Evolutionary conservation across 2,329 filamentous ascomycete species (phyloP).

Genomic region (Fusarium odoratissimum): DNA sequence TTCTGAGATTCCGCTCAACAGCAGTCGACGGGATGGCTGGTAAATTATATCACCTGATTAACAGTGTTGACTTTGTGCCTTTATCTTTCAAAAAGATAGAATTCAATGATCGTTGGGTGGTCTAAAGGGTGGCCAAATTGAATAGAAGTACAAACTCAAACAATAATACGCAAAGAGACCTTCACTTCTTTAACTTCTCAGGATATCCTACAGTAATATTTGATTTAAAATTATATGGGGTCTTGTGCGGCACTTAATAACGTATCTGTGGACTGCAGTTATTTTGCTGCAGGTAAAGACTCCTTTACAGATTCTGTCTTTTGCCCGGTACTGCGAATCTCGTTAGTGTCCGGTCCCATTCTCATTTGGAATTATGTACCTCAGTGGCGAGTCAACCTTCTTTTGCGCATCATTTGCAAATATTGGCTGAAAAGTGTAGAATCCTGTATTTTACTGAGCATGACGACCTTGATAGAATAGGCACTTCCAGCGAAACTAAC

Average conservation of each 20-base stretch:
- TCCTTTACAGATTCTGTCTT: constrained; percentile 25
- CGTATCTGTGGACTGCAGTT: not conserved
- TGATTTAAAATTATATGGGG: not conserved
- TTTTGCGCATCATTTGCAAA: constrained; percentile 43
- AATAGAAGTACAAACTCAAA: not conserved
- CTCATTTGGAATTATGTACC: not conserved
- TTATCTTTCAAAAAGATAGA: not conserved
- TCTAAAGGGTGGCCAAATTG: not conserved
- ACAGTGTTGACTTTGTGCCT: not conserved
- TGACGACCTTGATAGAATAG: not conserved
- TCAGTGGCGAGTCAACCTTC: constrained; percentile 16
- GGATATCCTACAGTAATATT: not conserved
- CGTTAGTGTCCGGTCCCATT: not conserved
- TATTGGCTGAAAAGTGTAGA: constrained; percentile 53
- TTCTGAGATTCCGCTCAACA: constrained; percentile 34
- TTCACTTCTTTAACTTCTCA: not conserved
- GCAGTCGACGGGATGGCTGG: not conserved
- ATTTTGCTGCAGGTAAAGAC: constrained; percentile 19
- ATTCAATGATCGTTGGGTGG: too few species aligned
- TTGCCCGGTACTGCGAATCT: constrained; percentile 11
- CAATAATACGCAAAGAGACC: not conserved
- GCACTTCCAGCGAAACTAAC: constrained; percentile 40
- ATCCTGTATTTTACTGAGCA: constrained; percentile 43
- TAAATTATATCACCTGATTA: not conserved
- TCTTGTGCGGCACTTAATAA: not conserved